Evolutionary conservation across 495 filamentous ascomycete genomes (phyloP), one percentile per base, ranked within the genome.

Genomic region (Penicillium canariense): DNA sequence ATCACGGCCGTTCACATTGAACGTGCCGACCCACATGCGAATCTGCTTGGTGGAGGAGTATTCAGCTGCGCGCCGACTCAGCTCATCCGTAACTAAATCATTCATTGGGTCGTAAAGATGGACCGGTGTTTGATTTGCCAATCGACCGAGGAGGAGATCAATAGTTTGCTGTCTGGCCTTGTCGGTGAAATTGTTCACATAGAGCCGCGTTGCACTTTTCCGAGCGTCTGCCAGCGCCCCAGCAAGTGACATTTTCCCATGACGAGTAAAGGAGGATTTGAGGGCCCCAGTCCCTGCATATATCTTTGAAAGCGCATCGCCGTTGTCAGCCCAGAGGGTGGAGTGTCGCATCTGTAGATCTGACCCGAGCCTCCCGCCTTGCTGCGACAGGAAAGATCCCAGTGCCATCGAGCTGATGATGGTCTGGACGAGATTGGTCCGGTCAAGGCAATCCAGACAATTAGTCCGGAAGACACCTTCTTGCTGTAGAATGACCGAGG

Each of bases 291-390:
- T 98, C 30, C 94, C 94, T 8, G 94, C 95, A 68, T 98, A 98
- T 17, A 97, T 97, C 63, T 90, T 89, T 1, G 91, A 96, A 22
- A 98, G 73, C 12, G 91, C 85, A 76, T 98, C 94, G 26, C 94
- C 94, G 74, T 97, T 97, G 68, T 98, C 94, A n/a, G 94, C 94
- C 94, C 94, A 98, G 2, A 98, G 76, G 53, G 81, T 91, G 26
- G 90, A 90, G 71, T 98, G 94, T 30, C 90, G 78, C 68, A 89
- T 84, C 84, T 91, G 93, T 60, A 97, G 87, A 63, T 97, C 94
- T 1, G 86, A 79, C 28, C 77, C 77, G 2, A 89, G 81, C 48
- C 59, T 72, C 60, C 88, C 81, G 6, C 78, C 80, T 59, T 86
- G 81, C 48, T 92, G 88, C 6, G 73, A 63, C 2, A 96, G 70